Evolutionary conservation across 345 rosid species (phyloP).

Genomic region (Eucalyptus pumila): DNA sequence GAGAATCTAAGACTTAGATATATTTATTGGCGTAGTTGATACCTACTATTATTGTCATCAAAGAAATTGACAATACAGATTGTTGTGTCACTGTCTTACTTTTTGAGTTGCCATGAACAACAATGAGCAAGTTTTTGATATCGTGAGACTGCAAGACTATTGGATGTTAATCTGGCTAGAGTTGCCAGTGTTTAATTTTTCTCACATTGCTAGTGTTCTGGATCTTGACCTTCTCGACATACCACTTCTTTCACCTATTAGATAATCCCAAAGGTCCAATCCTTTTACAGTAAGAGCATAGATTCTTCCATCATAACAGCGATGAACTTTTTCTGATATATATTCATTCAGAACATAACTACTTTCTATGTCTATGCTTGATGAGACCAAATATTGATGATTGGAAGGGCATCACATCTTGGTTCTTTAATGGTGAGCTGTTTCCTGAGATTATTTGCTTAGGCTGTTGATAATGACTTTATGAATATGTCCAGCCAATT

Average conservation of each 20-base stretch:
- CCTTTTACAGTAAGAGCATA: not conserved
- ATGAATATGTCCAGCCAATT: conserved; percentile 36
- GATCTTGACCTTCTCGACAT: not conserved
- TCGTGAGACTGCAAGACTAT: not conserved
- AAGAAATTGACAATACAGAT: not conserved
- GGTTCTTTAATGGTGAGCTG: not conserved
- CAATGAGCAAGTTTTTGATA: not conserved
- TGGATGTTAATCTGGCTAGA: not conserved
- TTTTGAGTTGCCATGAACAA: not conserved
- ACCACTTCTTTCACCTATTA: not conserved
- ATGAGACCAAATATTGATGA: not conserved
- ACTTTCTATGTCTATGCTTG: not conserved
- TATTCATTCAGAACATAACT: not conserved
- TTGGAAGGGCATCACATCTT: not conserved
- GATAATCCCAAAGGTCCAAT: not conserved
- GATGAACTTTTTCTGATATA: not conserved
- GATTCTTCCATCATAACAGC: not conserved
- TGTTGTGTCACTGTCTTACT: not conserved
- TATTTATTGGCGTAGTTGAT: not conserved
- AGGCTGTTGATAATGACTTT: not conserved
- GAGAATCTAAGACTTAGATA: not conserved
- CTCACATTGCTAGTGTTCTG: not conserved
- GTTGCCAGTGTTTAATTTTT: not conserved
- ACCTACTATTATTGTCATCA: not conserved
- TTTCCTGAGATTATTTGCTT: not conserved